A percentile compares a stretch with the other conserved stretches of the same genome.
Evolutionary conservation across 2,329 filamentous ascomycete genomes (phyloP).

Genomic region (Penicillium rolfsii): DNA sequence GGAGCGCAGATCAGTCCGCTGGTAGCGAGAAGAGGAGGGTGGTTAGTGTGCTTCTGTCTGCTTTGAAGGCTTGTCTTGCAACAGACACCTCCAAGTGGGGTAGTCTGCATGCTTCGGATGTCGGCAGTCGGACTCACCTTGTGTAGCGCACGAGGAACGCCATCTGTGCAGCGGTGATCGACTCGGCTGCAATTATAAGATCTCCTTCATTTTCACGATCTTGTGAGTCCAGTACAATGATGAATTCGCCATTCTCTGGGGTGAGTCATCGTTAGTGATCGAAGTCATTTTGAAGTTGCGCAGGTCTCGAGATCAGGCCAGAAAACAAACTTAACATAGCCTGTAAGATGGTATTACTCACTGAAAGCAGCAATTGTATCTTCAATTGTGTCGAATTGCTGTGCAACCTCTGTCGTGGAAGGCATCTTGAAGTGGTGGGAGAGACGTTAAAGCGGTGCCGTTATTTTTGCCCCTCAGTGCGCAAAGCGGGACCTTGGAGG

Average conservation of each 20-base stretch:
- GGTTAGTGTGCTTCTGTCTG: neutral
- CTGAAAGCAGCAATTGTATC: slow-evolving; percentile 48
- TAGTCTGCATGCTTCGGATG: neutral
- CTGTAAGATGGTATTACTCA: slow-evolving; percentile 29
- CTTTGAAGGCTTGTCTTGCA: neutral
- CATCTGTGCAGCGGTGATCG: slow-evolving; percentile 86
- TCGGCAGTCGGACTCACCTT: slow-evolving; percentile 46
- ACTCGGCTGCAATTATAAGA: slow-evolving; percentile 87
- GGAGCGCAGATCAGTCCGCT: slow-evolving; percentile 91
- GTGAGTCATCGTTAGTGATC: slow-evolving; percentile 24
- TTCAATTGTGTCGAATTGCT: slow-evolving; percentile 48
- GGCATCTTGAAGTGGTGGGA: slow-evolving; percentile 35
- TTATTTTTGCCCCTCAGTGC: slow-evolving; percentile 32
- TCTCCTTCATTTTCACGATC: slow-evolving; percentile 97
- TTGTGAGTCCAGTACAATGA: slow-evolving; percentile 91
- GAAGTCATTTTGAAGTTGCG: neutral
- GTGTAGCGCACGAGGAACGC: slow-evolving; percentile 93
- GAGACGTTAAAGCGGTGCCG: slow-evolving; percentile 6
- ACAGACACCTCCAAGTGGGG: neutral
- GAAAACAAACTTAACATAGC: neutral
- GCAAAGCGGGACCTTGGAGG: slow-evolving; percentile 17
- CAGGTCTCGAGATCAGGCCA: neutral
- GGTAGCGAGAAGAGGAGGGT: neutral
- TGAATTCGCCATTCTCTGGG: slow-evolving; percentile 79
- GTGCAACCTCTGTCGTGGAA: slow-evolving; percentile 37